Evolutionary conservation across 2,329 filamentous ascomycete genomes (phyloP), one percentile per base, ranked within the genome.

Genomic region (Cladosporium sp.): DNA sequence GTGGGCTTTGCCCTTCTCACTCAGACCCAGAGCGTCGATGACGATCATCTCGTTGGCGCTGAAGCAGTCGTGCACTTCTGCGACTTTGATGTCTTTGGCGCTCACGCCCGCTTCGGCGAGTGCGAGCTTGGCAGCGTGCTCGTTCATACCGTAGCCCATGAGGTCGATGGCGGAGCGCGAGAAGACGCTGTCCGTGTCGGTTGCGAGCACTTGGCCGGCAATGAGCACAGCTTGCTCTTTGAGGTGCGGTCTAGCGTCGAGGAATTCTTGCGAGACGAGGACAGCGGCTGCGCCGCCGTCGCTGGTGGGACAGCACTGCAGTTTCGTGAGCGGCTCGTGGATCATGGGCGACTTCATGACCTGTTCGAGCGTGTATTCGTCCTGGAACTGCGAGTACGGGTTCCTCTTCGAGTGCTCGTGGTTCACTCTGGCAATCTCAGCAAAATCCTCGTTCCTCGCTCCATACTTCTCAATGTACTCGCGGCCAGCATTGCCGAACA

Each of bases 401-500:
- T 97, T 97, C 65, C 88, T 84, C 73, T 88, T 88, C 20, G 87
- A 92, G 81, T 99, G 94, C 62, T 86, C 86, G 75, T 97, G 93
- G 80, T 96, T 97, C 71, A 97, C 76, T 65, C 93, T 86, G 9
- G 85, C 93, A 69, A 97, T 97, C 77, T 97, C 93, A 34, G 90
- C 93, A 74, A 97, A 97, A 79, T 97, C 93, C 65, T 89, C 86
- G 10, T 82, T 70, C 68, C 81, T 89, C 59, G 93, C 94, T 57
- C 92, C 93, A 73, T 90, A 91, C 86, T 90, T 93, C 78, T 97
- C 91, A 79, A 95, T 97, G 72, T 97, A 97, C 77, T 97, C 93
- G 53, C 85, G 76, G 1, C 93, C 93, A 13, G 92, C 93, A 69
- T 97, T 97, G 37, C 92, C 94, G 73, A 97, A 97, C 82, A 96